Evolutionary conservation across 257 asterid species (phyloP), one percentile per base, ranked within the genome.

Genomic region (Perilla frutescens): DNA sequence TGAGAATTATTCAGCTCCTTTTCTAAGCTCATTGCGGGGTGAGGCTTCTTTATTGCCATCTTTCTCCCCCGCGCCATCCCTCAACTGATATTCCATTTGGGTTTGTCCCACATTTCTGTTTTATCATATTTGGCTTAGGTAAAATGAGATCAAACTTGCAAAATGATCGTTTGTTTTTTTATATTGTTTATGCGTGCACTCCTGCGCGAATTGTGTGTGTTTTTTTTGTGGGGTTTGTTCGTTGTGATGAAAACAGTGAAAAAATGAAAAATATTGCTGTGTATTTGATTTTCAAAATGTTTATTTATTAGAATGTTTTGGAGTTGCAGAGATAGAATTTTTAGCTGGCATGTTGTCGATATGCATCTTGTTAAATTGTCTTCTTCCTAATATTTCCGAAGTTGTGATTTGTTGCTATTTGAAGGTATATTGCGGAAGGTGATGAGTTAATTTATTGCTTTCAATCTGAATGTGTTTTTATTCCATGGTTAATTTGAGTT

Each of bases 31-130:
- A n/a, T n/a, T n/a, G n/a, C n/a, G n/a, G n/a, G n/a, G n/a, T n/a
- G n/a, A n/a, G n/a, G n/a, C n/a, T n/a, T n/a, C n/a, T n/a, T n/a
- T n/a, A n/a, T n/a, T n/a, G n/a, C 77, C 61, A 26, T 55, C 61
- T 66, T 75, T 70, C 78, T 47, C 41, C 29, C 29, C 70, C 62
- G 62, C 80, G 53, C 80, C 62, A 76, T 84, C 84, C 77, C 85
- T 66, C 67, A 77, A 83, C 87, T 85, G 89, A 82, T 58, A 63
- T 84, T 77, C 76, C 76, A 82, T 78, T 81, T 79, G 71, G 63
- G 84, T 74, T 67, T 64, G 51, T 62, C 40, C 77, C 71, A 61
- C 77, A 73, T 84, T 81, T 65, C 63, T 77, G 20, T 70, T 14
- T 57, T 34, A 15, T 68, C 77, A 31, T 71, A 58, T 56, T 64